Base-by-base conservation (phyloP, 2,329 filamentous ascomycete species). In the Cytospora chrysosperma region DNA sequence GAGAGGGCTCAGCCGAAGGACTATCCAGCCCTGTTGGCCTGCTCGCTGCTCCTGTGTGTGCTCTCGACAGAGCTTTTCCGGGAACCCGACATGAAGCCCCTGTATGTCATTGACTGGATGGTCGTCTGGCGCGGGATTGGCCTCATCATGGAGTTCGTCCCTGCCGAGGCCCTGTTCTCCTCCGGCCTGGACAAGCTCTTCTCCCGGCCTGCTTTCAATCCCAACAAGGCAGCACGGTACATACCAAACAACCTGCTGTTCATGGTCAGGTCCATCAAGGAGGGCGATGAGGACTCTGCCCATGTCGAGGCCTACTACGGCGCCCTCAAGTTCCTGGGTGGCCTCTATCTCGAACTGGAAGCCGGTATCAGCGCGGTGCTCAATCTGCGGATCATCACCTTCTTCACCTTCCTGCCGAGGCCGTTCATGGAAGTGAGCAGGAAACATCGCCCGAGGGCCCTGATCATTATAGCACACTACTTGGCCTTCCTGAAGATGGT, bases 61-160 rank as follows among this genome's bases (percentile, higher is more conserved):
- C 72, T 85, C 6, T 79, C 81, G 12, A 81, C 81, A 6, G 76
- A 83, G 60, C 74, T 74, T 59, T 85, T 86, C 69, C 78, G 82
- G 4, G 80, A 83, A n/a, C 70, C 74, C 0, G 75, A 79, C 55
- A 71, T 72, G 21, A 76, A 74, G 52, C 76, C 77, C 1, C 75
- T 85, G 2, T 84, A 80, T 68, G 78, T 85, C 32, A 70, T 85
- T 52, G 79, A 85, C 69, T 86, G 84, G 83, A 81, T 85, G 72
- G 68, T 79, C 3, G 75, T 86, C 15, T 86, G 83, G 82, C 75
- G 78, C 12, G 83, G 83, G 12, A 85, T 81, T 28, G 76, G 81
- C 32, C 70, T 82, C 19, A 81, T 85, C 32, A 73, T 84, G 47
- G 72, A 79, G 0, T 65, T 81, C 15, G 74, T 77, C 47, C 68